phyloP scores from a whole-genome alignment of 768 basidiomycete genomes.

The Russula compacta region DNA sequence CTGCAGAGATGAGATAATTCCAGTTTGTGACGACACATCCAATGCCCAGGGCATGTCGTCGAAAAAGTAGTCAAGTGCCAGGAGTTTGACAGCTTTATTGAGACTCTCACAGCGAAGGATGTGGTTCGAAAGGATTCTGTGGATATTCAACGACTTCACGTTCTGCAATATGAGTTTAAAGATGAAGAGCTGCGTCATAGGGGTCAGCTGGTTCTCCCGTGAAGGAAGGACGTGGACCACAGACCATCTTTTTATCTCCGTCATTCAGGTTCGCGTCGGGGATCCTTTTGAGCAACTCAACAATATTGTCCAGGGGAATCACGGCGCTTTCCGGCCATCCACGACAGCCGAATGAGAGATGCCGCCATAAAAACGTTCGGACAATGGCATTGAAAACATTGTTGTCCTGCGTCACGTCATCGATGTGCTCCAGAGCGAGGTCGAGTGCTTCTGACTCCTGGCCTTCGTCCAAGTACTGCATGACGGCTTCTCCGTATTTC shows the following conservation, averaged over 20 bases:
- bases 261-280: not conserved
- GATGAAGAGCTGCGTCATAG: not conserved
- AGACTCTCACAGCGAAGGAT: not conserved
- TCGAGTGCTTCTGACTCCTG: constrained; percentile 39
- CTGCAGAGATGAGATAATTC: not conserved
- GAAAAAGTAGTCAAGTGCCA: constrained; percentile 5
- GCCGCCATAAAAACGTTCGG: constrained; percentile 31
- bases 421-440: constrained; percentile 32
- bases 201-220: not conserved
- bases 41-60: constrained; percentile 8
- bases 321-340: not conserved
- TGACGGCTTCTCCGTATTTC: constrained; percentile 41
- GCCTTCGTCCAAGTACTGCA: constrained; percentile 41
- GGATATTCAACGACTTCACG: not conserved
- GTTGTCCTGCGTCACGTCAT: constrained; percentile 21
- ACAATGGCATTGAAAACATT: constrained; percentile 25
- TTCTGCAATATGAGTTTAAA: constrained; percentile 3
- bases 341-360: constrained; percentile 11
- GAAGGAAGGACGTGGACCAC: not conserved
- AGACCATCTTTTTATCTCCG: not conserved
- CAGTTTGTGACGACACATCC: constrained; percentile 5
- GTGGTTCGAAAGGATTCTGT: not conserved
- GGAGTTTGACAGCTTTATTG: not conserved
- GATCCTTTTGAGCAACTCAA: not conserved
- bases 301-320: not conserved